Percentiles rank a stretch among this genome's conserved stretches.
Conservation (phyloP, 1,139 yeast species). For the Magnusiomyces fungicola region DNA sequence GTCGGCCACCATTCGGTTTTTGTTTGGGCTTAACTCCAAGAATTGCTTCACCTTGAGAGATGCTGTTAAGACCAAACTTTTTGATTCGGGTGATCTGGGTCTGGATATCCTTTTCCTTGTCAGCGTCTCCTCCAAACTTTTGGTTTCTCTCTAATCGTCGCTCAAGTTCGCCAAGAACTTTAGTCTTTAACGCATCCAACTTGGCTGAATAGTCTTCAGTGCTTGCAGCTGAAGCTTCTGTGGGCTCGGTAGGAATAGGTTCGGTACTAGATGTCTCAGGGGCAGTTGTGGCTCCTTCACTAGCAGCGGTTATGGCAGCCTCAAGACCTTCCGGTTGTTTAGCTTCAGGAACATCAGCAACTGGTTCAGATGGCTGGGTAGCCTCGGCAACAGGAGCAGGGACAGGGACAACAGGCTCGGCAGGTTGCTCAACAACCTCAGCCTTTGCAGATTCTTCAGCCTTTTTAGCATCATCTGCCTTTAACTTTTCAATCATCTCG, state of each 20-base stretch:
- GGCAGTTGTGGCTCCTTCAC: slow-evolving; percentile 14
- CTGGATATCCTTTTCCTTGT: slow-evolving; percentile 40
- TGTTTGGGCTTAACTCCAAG: slow-evolving; percentile 1
- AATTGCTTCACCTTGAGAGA: slow-evolving; percentile 1
- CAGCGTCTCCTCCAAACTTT: slow-evolving; percentile 57
- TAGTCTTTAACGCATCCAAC: slow-evolving; percentile 26
- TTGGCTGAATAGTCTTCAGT: slow-evolving; percentile 16
- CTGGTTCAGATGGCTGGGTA: slow-evolving; percentile 9
- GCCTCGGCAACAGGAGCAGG: slow-evolving; percentile 16
- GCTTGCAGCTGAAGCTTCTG: slow-evolving; percentile 18
- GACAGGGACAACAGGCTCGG: slow-evolving; percentile 16
- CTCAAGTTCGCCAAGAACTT: slow-evolving; percentile 60
- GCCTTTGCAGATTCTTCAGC: slow-evolving; percentile 22
- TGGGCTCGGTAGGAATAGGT: slow-evolving; percentile 17
- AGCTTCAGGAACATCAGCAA: not conserved
- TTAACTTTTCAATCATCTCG: slow-evolving; percentile 66
- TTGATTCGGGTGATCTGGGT: slow-evolving; percentile 53
- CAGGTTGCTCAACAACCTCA: slow-evolving; percentile 10
- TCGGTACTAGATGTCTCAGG: slow-evolving; percentile 18
- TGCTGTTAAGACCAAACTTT: slow-evolving; percentile 67
- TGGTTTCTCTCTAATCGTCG: slow-evolving; percentile 66
- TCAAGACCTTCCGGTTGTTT: not conserved
- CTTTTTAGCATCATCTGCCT: slow-evolving; percentile 25
- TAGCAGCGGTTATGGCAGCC: not conserved
- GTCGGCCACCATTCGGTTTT: not conserved